These are phyloP conservation scores for Neurospora sp. DNA, from an alignment of 495 filamentous ascomycete genomes.

Conservation along the genomic window DNA sequence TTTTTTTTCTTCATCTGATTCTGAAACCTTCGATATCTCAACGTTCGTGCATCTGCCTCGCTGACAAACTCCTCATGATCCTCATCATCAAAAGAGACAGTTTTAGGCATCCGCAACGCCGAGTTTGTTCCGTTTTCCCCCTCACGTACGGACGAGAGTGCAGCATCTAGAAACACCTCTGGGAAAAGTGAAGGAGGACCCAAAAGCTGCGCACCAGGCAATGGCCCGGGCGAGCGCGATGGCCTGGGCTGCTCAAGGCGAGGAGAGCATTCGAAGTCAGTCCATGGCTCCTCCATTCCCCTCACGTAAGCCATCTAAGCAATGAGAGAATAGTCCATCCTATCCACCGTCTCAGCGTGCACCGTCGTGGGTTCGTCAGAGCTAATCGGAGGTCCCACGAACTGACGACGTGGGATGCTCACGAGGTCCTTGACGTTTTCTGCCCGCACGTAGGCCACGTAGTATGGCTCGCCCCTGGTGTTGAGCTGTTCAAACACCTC, in stretches of 20 bases:
- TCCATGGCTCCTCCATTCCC: neutral
- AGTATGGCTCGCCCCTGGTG: slow-evolving; percentile 67
- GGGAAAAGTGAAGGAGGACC: neutral
- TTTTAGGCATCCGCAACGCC: neutral
- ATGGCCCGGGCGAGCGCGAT: neutral
- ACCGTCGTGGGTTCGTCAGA: neutral
- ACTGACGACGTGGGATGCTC: slow-evolving; percentile 31
- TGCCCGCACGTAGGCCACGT: slow-evolving; percentile 74
- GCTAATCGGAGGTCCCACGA: neutral
- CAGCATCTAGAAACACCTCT: neutral
- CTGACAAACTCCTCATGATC: neutral
- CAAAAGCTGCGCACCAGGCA: neutral
- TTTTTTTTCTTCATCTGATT: neutral
- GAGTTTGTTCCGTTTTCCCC: neutral
- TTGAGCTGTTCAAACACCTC: slow-evolving; percentile 57
- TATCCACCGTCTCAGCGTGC: neutral
- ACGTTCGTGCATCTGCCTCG: neutral
- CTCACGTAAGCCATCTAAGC: neutral
- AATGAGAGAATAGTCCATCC: neutral
- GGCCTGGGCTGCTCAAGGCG: neutral
- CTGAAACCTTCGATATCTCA: neutral
- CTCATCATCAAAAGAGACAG: neutral
- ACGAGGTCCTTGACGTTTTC: slow-evolving; percentile 50
- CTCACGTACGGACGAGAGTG: neutral
- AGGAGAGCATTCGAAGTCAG: neutral